A percentile compares a stretch with the other conserved stretches of the same genome.
Conservation (phyloP, 805 yeast species). For the Candida lessepsii region DNA sequence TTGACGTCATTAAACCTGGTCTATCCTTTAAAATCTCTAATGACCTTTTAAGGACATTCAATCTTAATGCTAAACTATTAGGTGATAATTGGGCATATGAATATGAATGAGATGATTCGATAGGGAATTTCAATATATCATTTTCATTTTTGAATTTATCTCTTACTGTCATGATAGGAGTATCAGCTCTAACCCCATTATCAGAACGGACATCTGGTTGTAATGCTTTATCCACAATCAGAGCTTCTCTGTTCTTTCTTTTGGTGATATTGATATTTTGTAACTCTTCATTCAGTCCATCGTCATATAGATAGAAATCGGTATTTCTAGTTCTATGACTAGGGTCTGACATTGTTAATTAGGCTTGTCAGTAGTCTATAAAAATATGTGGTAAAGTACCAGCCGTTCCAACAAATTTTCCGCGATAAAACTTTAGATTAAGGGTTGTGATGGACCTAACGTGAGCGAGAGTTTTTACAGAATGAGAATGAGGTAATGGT, state of each 20-base stretch:
- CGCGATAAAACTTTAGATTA: slow-evolving; percentile 1
- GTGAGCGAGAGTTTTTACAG: too few relatives aligned
- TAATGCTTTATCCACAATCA: slow-evolving; percentile 1
- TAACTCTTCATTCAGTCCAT: slow-evolving; percentile 6
- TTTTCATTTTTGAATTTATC: slow-evolving; percentile 13
- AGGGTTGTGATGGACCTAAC: too few relatives aligned
- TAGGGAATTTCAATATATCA: slow-evolving; percentile 63
- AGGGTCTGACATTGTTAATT: background rate
- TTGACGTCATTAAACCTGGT: slow-evolving; percentile 46
- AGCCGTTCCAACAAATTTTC: slow-evolving; percentile 2
- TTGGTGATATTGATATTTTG: slow-evolving; percentile 6
- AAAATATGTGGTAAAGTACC: background rate
- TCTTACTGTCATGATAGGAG: slow-evolving; percentile 16
- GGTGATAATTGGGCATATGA: slow-evolving; percentile 83
- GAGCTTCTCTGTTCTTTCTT: slow-evolving; percentile 7
- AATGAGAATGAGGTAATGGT: too few relatives aligned
- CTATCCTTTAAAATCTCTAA: slow-evolving; percentile 68
- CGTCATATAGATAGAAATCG: slow-evolving; percentile 10
- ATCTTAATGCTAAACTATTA: slow-evolving; percentile 70
- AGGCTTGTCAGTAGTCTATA: background rate
- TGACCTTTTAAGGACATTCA: slow-evolving; percentile 73
- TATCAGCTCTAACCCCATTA: slow-evolving; percentile 10
- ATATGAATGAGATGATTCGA: slow-evolving; percentile 79
- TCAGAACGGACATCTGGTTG: background rate
- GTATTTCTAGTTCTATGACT: background rate